Evolutionary conservation across 2,329 filamentous ascomycete genomes (phyloP).

Genomic region (Fusarium multiceps): DNA sequence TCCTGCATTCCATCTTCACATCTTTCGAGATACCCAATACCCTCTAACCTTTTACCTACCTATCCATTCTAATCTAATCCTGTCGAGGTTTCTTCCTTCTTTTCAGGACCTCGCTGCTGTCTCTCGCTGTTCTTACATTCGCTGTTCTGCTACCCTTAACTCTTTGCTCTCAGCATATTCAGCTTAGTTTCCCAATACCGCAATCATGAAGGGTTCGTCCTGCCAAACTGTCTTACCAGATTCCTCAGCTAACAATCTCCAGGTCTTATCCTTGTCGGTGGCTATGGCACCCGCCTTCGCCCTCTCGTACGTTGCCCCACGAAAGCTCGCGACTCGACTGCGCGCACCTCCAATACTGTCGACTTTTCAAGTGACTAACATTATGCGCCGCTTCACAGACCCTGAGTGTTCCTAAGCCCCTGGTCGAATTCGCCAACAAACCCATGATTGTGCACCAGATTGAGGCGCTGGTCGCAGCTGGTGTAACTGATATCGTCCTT

Average conservation of each 20-base stretch:
- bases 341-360: conserved; percentile 14
- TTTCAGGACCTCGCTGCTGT: conserved; percentile 40
- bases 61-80: conserved; percentile 43
- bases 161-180: conserved; percentile 34
- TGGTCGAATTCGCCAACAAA: conserved; percentile 98
- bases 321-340: conserved; percentile 25
- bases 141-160: conserved; percentile 25
- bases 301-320: conserved; percentile 78
- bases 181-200: conserved; percentile 37
- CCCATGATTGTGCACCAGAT: conserved; percentile 99
- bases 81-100: conserved; percentile 42
- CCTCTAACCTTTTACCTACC: conserved; percentile 3
- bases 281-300: conserved; percentile 96
- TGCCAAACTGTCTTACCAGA: background rate
- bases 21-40: conserved; percentile 40
- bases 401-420: conserved; percentile 93
- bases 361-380: conserved; percentile 36
- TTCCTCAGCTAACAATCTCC: conserved; percentile 31
- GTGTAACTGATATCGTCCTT: conserved; percentile 96
- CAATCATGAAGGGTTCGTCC: conserved; percentile 54
- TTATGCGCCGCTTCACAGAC: conserved; percentile 67
- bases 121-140: conserved; percentile 41
- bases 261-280: conserved; percentile 99
- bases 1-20: conserved; percentile 22
- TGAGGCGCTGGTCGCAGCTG: conserved; percentile 90